These are phyloP conservation scores for Candida cerambycidarum DNA, from an alignment of 805 yeast genomes.

Conservation along the genomic window DNA sequence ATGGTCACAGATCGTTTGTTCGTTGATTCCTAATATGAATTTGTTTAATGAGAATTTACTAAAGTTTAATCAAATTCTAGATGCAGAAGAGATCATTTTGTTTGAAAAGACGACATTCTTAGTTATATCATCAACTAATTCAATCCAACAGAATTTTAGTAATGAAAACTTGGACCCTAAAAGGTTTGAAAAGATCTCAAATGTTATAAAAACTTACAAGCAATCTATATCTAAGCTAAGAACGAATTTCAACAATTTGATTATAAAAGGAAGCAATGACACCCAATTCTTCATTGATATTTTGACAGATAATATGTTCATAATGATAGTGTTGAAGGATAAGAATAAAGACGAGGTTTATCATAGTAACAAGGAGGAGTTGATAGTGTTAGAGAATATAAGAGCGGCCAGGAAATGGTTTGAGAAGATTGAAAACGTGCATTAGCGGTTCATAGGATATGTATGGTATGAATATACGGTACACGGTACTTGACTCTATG, in stretches of 20 bases:
- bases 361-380: slow-evolving; percentile 37
- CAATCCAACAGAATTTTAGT: slow-evolving; percentile 31
- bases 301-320: slow-evolving; percentile 59
- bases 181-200: slow-evolving; percentile 89
- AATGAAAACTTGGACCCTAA: slow-evolving; percentile 70
- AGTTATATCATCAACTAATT: slow-evolving; percentile 64
- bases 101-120: slow-evolving; percentile 93
- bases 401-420: slow-evolving; percentile 57
- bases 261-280: slow-evolving; percentile 59
- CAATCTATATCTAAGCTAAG: slow-evolving; percentile 87
- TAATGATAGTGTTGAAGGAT: slow-evolving; percentile 57
- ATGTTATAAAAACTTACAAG: slow-evolving; percentile 90
- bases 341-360: slow-evolving; percentile 20
- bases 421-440: slow-evolving; percentile 39
- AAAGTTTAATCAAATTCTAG: slow-evolving; percentile 68
- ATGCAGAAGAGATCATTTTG: slow-evolving; percentile 85
- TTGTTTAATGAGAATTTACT: slow-evolving; percentile 73
- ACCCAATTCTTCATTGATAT: slow-evolving; percentile 51
- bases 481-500: no score
- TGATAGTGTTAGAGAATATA: slow-evolving; percentile 55
- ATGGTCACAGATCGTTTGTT: slow-evolving; percentile 95
- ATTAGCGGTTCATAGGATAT: slow-evolving; percentile 8
- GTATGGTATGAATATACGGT: no score
- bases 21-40: slow-evolving; percentile 88
- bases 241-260: slow-evolving; percentile 76